Evolutionary conservation across 2,329 filamentous ascomycete genomes (phyloP).

Genomic region (Xylaria sp.): DNA sequence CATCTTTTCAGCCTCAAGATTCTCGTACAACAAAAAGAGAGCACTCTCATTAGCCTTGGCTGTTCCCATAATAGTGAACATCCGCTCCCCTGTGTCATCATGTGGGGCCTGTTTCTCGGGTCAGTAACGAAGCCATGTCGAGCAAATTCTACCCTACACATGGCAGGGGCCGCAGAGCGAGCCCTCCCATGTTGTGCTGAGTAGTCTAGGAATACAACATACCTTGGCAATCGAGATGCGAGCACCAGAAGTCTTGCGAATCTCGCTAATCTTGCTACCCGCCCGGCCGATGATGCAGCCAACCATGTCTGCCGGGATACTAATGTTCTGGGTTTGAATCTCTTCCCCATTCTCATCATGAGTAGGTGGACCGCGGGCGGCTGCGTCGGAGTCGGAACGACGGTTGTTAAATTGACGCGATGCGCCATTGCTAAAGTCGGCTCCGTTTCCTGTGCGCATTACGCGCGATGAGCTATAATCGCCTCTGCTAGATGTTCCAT

Average conservation of each 20-base stretch:
- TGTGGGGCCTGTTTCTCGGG: conserved; percentile 74
- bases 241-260: conserved; percentile 94
- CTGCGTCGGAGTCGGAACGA: conserved; percentile 85
- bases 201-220: conserved; percentile 40
- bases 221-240: conserved; percentile 97
- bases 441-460: conserved; percentile 96
- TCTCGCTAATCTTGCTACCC: conserved; percentile 98
- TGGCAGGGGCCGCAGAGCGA: background rate
- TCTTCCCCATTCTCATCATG: conserved; percentile 97
- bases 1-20: conserved; percentile 99
- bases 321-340: conserved; percentile 99
- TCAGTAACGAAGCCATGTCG: conserved; percentile 23
- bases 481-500: conserved; percentile 58
- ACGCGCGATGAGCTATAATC: conserved; percentile 75
- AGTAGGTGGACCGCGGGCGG: conserved; percentile 81
- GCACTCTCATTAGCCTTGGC: conserved; percentile 94
- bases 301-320: conserved; percentile 99
- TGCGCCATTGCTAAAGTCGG: conserved; percentile 91
- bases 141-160: background rate
- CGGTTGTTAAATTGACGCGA: conserved; percentile 76
- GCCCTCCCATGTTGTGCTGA: background rate
- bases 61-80: conserved; percentile 99
- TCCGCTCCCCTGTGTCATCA: conserved; percentile 96
- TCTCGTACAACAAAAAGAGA: conserved; percentile 96
- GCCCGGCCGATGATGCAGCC: conserved; percentile 97